Evolutionary conservation across 768 basidiomycete genomes (phyloP), one percentile per base, ranked within the genome.

Genomic region (Suillus variegatus): DNA sequence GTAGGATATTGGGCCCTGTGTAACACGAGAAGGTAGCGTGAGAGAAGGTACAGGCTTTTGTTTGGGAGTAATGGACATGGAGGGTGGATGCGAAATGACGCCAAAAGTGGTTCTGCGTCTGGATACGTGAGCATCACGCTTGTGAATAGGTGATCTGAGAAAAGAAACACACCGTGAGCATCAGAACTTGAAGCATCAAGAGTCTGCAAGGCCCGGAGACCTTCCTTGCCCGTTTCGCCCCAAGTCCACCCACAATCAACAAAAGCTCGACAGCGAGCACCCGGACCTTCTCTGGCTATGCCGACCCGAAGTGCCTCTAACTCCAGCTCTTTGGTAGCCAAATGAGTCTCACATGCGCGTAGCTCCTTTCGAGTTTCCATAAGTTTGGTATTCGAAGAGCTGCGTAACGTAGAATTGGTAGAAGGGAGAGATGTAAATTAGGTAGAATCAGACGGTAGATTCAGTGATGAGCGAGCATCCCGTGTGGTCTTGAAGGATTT

Each of bases 301-400:
- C 78, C 77, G 22, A 79, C 74, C 1, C 91, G 81, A 56, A 82
- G 77, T 0, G 71, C 71, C 7, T 84, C 84, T 7, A 93, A 82
- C 65, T 88, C 88, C 22, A 77, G 82, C 72, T 95, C 92, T 72
- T 92, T 92, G 36, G 78, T 65, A 0, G 88, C 88, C 2, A 94
- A 81, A 62, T 90, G 90, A 0, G 84, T 80, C 72, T 95, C 93
- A 74, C 93, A 95, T 8, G 91, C 93, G 69, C 92, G 92, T 22
- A 94, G 80, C 67, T 94, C 90, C 0, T 88, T 79, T 68, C 94
- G 93, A 0, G 92, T 91, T 2, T 85, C 77, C 0, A 80, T 79
- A 9, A 92, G 81, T 71, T 91, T 92, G 20, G 77, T 55, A 52
- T 65, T 76, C 38, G 71, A 67, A 20, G 61, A 65, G 28, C 70